phyloP scores from a whole-genome alignment of 495 filamentous ascomycete genomes.

The Hypomontagnella submonticulosa region DNA sequence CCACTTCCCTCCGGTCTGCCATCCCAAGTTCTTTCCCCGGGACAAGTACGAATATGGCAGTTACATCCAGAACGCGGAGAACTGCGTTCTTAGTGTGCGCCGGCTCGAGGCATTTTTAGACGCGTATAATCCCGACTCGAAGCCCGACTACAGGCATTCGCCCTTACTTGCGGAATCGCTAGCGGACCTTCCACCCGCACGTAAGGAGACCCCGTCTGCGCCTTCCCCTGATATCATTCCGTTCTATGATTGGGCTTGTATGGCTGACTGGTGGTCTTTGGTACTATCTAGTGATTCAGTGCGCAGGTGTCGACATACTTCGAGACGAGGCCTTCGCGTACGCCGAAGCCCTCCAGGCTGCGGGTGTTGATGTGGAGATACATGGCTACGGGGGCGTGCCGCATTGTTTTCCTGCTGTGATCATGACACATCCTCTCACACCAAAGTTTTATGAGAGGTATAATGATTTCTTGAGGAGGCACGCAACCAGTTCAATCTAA shows the following conservation, averaged over 20 bases:
- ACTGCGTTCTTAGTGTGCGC: conserved; percentile 35
- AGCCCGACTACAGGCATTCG: conserved; percentile 36
- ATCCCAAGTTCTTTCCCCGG: conserved; percentile 44
- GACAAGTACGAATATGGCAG: conserved; percentile 48
- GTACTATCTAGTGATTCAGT: conserved; percentile 38
- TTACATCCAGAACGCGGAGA: conserved; percentile 40
- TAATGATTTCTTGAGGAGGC: conserved; percentile 35
- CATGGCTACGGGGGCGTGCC: conserved; percentile 40
- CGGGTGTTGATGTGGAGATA: conserved; percentile 34
- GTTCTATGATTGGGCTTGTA: too few relatives aligned
- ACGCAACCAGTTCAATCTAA: conserved; percentile 11
- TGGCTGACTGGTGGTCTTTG: neutral
- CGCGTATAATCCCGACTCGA: conserved; percentile 32
- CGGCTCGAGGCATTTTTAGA: conserved; percentile 38
- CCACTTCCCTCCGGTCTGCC: conserved; percentile 43
- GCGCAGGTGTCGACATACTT: conserved; percentile 40
- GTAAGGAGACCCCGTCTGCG: conserved; percentile 23
- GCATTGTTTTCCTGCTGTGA: conserved; percentile 43
- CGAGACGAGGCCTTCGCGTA: conserved; percentile 47
- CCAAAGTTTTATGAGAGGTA: conserved; percentile 37
- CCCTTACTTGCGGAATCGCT: conserved; percentile 36
- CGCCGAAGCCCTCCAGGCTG: conserved; percentile 38
- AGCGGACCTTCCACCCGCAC: conserved; percentile 39
- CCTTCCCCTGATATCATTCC: neutral
- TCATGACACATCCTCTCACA: conserved; percentile 26